A percentile compares a stretch with the other conserved stretches of the same genome.
These are phyloP conservation scores for Aechmea fasciata DNA, from an alignment of 176 grass and related monocot species.

Conservation along the genomic window DNA sequence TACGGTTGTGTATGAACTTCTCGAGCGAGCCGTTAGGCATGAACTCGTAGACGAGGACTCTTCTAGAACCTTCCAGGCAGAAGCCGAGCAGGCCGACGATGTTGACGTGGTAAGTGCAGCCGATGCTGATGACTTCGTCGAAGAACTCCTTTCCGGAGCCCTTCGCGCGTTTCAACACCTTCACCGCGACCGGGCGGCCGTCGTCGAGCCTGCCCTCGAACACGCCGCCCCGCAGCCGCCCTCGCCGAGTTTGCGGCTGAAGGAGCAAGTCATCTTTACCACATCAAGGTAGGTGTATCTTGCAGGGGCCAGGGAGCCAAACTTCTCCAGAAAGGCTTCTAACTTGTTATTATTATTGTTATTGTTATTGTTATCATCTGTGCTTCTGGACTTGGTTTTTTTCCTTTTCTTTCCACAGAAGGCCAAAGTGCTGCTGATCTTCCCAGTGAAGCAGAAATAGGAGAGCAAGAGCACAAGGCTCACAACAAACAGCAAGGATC, in stretches of 20 bases:
- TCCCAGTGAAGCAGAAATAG: too few species aligned
- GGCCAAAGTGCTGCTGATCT: too few species aligned
- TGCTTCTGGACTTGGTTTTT: too few species aligned
- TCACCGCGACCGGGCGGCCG: conserved; percentile 31
- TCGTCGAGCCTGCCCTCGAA: conserved; percentile 17
- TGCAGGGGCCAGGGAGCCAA: too few species aligned
- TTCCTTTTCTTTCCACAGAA: too few species aligned
- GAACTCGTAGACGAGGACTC: neutral
- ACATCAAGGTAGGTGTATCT: neutral
- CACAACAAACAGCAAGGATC: too few species aligned
- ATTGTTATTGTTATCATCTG: too few species aligned
- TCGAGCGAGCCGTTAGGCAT: neutral
- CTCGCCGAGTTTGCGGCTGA: neutral
- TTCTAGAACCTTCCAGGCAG: conserved; percentile 38
- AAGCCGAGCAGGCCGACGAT: conserved; percentile 50
- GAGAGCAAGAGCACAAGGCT: too few species aligned
- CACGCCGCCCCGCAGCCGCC: neutral
- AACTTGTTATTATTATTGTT: too few species aligned
- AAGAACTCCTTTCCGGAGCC: conserved; percentile 48
- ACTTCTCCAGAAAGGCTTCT: too few species aligned
- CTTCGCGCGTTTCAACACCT: conserved; percentile 26
- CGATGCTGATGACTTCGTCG: conserved; percentile 52
- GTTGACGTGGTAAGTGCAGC: conserved; percentile 48
- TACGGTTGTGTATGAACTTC: neutral
- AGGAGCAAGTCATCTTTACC: neutral